Conservation (phyloP, 2,329 filamentous ascomycete genomes). For the Claviceps fusiformis region DNA sequence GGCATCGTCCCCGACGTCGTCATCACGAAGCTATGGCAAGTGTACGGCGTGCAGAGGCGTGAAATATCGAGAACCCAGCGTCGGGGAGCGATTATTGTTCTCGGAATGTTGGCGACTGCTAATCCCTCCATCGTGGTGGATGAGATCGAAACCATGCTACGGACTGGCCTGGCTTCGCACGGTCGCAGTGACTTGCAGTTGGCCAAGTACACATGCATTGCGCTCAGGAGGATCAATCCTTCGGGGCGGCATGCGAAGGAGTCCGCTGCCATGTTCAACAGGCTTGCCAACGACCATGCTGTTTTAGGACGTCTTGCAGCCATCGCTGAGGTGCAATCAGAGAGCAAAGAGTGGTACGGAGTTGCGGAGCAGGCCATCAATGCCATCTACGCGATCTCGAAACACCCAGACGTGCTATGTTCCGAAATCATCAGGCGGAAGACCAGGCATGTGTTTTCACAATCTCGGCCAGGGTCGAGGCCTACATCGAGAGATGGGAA, state of each 20-base stretch:
- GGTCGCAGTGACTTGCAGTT: slow-evolving; percentile 75
- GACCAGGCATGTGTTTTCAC: slow-evolving; percentile 64
- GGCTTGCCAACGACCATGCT: slow-evolving; percentile 83
- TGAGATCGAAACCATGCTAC: slow-evolving; percentile 88
- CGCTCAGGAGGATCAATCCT: slow-evolving; percentile 79
- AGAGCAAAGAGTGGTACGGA: slow-evolving; percentile 92
- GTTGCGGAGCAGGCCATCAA: slow-evolving; percentile 92
- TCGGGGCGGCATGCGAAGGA: slow-evolving; percentile 68
- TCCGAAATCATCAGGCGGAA: slow-evolving; percentile 82
- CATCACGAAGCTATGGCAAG: slow-evolving; percentile 88
- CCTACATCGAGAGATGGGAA: slow-evolving; percentile 27
- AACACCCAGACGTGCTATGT: slow-evolving; percentile 85
- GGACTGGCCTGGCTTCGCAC: slow-evolving; percentile 70
- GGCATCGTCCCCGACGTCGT: slow-evolving; percentile 77
- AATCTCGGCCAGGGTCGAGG: slow-evolving; percentile 28
- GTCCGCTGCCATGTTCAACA: slow-evolving; percentile 53
- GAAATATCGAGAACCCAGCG: slow-evolving; percentile 88
- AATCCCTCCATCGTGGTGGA: slow-evolving; percentile 86
- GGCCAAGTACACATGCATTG: slow-evolving; percentile 91
- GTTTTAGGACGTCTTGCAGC: slow-evolving; percentile 68
- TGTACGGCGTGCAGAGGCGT: slow-evolving; percentile 86
- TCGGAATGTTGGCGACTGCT: slow-evolving; percentile 91
- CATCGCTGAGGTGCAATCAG: slow-evolving; percentile 72
- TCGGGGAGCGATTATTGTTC: slow-evolving; percentile 84
- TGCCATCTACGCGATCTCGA: slow-evolving; percentile 86